Conservation (phyloP, 1,284 basidiomycete genomes). For the Tilletia setariae region DNA sequence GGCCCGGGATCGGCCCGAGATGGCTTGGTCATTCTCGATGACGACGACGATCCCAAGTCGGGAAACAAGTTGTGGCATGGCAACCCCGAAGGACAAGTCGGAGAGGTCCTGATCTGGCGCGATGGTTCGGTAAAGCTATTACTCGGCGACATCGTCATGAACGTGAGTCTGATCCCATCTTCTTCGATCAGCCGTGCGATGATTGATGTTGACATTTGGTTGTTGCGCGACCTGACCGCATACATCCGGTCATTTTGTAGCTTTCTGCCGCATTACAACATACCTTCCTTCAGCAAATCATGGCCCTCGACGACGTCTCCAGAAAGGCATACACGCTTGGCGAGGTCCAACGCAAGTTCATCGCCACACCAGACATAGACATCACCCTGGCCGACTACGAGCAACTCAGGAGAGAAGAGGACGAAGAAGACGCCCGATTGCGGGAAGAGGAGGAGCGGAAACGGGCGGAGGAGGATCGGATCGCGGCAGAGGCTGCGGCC, state of each 20-base stretch:
- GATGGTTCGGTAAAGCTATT: slow-evolving; percentile 44
- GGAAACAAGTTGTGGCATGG: slow-evolving; percentile 4
- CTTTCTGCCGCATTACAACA: slow-evolving; percentile 59
- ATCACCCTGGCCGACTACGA: slow-evolving; percentile 64
- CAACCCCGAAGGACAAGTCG: slow-evolving; percentile 40
- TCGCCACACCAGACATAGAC: slow-evolving; percentile 81
- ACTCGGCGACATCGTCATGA: slow-evolving; percentile 47
- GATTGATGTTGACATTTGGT: too few relatives aligned
- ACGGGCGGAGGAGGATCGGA: not conserved
- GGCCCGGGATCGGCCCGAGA: slow-evolving; percentile 2
- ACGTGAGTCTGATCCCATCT: slow-evolving; percentile 21
- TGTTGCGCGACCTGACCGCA: not conserved
- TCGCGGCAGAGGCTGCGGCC: slow-evolving; percentile 1
- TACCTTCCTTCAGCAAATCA: slow-evolving; percentile 83
- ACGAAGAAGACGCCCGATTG: not conserved
- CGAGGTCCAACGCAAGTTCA: slow-evolving; percentile 78
- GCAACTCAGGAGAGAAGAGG: not conserved
- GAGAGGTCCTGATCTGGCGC: slow-evolving; percentile 43
- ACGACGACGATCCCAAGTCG: not conserved
- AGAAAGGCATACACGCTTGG: slow-evolving; percentile 72
- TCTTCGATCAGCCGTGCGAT: too few relatives aligned
- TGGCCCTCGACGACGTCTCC: slow-evolving; percentile 66
- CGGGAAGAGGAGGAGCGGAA: not conserved
- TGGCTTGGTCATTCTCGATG: not conserved
- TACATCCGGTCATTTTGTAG: not conserved